Evolutionary conservation across 2,329 filamentous ascomycete species (phyloP).

Genomic region (Pseudogymnoascus sp.): DNA sequence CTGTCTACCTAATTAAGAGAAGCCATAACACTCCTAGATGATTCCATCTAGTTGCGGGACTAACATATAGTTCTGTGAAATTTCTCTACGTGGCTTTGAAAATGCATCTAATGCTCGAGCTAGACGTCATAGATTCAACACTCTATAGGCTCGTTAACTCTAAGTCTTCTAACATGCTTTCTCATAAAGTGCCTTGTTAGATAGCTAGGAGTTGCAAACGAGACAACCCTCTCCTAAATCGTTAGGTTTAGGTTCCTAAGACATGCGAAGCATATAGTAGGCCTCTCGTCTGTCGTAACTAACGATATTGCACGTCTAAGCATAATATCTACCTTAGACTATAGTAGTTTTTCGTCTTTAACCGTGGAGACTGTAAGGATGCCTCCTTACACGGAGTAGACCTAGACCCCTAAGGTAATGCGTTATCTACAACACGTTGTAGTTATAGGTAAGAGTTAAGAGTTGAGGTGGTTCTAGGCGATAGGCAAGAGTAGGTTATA

Average conservation of each 20-base stretch:
- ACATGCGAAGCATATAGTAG: conserved; percentile 9
- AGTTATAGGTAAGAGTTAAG: too few species aligned
- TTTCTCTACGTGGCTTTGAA: conserved; percentile 1
- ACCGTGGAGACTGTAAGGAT: too few species aligned
- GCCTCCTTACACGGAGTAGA: too few species aligned
- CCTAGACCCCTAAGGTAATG: too few species aligned
- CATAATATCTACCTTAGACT: too few species aligned
- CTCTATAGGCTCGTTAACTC: background rate
- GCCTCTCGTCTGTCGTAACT: conserved; percentile 12
- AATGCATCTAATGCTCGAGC: conserved; percentile 4
- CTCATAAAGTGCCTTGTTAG: too few species aligned
- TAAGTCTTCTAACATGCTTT: too few species aligned
- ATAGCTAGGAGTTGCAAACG: background rate
- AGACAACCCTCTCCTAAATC: background rate
- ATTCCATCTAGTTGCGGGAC: background rate
- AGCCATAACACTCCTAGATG: background rate
- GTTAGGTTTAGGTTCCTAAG: background rate
- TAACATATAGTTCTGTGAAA: background rate
- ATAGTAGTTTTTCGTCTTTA: too few species aligned
- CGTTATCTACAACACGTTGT: too few species aligned
- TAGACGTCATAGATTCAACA: conserved; percentile 1
- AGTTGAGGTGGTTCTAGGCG: too few species aligned
- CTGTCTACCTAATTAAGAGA: background rate
- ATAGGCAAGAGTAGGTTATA: too few species aligned
- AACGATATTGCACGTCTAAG: conserved; percentile 11